Percentiles rank a stretch among this genome's conserved stretches.
These are phyloP conservation scores for Cladobotryum mycophilum DNA, from an alignment of 2,329 filamentous ascomycete genomes.

Conservation along the genomic window DNA sequence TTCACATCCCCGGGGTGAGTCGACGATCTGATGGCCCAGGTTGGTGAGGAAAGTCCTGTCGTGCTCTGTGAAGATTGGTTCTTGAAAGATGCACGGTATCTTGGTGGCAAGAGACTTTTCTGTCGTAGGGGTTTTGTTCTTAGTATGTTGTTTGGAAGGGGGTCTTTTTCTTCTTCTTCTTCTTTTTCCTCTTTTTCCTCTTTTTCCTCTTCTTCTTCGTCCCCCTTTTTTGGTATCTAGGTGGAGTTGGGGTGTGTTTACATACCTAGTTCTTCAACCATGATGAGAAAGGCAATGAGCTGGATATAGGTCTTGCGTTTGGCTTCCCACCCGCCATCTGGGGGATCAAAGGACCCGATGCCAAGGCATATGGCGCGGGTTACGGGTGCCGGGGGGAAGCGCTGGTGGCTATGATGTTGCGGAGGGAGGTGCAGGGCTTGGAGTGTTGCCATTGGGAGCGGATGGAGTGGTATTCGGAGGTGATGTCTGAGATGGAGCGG, in stretches of 20 bases:
- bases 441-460: slow-evolving; percentile 23
- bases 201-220: no score
- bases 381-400: slow-evolving; percentile 9
- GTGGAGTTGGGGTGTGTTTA: neutral
- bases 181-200: no score
- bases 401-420: slow-evolving; percentile 25
- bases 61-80: slow-evolving; percentile 43
- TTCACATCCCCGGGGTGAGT: slow-evolving; percentile 47
- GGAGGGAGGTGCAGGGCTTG: slow-evolving; percentile 25
- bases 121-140: slow-evolving; percentile 15
- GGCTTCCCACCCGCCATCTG: slow-evolving; percentile 38
- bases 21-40: slow-evolving; percentile 47
- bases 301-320: slow-evolving; percentile 45
- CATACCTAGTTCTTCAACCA: slow-evolving; percentile 40
- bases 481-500: slow-evolving; percentile 21
- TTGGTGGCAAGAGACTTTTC: neutral
- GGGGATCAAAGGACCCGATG: slow-evolving; percentile 48
- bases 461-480: slow-evolving; percentile 23
- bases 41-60: slow-evolving; percentile 47
- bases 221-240: no score
- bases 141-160: no score
- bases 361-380: slow-evolving; percentile 46
- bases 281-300: slow-evolving; percentile 44
- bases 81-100: slow-evolving; percentile 47
- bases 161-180: no score